phyloP scores from a whole-genome alignment of 805 yeast genomes.

The Starmerella bacillaris region DNA sequence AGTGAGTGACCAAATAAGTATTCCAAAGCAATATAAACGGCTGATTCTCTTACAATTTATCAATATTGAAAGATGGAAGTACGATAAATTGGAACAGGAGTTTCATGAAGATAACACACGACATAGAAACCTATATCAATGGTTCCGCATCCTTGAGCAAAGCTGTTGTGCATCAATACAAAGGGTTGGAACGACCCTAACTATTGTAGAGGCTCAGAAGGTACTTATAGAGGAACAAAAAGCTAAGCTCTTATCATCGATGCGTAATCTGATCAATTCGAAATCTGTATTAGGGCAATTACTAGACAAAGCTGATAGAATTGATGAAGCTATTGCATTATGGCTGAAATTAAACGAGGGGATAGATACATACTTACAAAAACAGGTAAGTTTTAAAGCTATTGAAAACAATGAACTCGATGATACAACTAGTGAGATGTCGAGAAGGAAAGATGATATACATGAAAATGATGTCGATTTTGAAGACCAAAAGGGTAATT shows the following conservation, averaged over 20 bases:
- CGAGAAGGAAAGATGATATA: neutral
- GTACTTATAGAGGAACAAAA: slow-evolving; percentile 44
- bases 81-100: slow-evolving; percentile 42
- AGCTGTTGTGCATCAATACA: slow-evolving; percentile 58
- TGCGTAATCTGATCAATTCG: slow-evolving; percentile 18
- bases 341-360: slow-evolving; percentile 21
- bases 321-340: slow-evolving; percentile 32
- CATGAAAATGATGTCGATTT: neutral
- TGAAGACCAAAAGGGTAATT: neutral
- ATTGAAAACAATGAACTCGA: neutral
- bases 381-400: too few relatives aligned
- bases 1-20: slow-evolving; percentile 55
- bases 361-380: too few relatives aligned
- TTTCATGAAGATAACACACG: slow-evolving; percentile 36
- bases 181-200: slow-evolving; percentile 27
- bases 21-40: slow-evolving; percentile 64
- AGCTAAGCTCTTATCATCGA: slow-evolving; percentile 22
- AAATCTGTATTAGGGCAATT: slow-evolving; percentile 50
- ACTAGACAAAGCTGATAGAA: slow-evolving; percentile 38
- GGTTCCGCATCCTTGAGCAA: slow-evolving; percentile 57
- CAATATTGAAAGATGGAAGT: slow-evolving; percentile 70
- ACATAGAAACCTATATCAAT: slow-evolving; percentile 25
- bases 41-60: slow-evolving; percentile 59
- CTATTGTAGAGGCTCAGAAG: slow-evolving; percentile 41
- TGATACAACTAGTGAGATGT: neutral